phyloP scores from a whole-genome alignment of 225 moss, liverwort and hornwort genomes.

The Sphagnum contortum region DNA sequence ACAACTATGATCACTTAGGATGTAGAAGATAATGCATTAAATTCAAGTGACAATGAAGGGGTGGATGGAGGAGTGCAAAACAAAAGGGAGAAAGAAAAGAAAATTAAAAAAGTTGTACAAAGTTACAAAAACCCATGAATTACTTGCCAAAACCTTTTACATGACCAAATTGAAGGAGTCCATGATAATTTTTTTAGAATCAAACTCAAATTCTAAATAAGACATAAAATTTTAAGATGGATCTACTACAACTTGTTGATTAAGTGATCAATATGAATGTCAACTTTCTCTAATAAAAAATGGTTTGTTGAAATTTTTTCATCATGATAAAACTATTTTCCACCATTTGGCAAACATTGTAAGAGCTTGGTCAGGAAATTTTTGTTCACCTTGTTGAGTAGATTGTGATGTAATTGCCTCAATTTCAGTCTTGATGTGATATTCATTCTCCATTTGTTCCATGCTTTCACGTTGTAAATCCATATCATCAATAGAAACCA shows the following conservation, averaged over 20 bases:
- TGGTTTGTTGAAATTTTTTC: neutral
- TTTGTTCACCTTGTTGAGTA: neutral
- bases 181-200: neutral
- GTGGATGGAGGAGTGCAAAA: neutral
- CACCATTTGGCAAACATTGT: neutral
- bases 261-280: neutral
- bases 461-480: too few relatives aligned
- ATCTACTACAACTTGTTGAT: neutral
- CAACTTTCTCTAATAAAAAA: neutral
- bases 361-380: neutral
- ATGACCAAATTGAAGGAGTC: conserved; percentile 1
- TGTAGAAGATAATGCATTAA: neutral
- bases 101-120: neutral
- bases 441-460: too few relatives aligned
- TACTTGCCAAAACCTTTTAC: neutral
- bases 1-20: neutral
- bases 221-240: neutral
- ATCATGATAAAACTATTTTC: neutral
- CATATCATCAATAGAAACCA: too few relatives aligned
- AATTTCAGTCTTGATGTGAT: too few relatives aligned
- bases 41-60: neutral
- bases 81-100: neutral
- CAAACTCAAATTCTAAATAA: neutral
- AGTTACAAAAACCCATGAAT: neutral
- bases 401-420: too few relatives aligned